Evolutionary conservation across 2,329 filamentous ascomycete genomes (phyloP).

Genomic region (Dactylonectria macrodidyma): DNA sequence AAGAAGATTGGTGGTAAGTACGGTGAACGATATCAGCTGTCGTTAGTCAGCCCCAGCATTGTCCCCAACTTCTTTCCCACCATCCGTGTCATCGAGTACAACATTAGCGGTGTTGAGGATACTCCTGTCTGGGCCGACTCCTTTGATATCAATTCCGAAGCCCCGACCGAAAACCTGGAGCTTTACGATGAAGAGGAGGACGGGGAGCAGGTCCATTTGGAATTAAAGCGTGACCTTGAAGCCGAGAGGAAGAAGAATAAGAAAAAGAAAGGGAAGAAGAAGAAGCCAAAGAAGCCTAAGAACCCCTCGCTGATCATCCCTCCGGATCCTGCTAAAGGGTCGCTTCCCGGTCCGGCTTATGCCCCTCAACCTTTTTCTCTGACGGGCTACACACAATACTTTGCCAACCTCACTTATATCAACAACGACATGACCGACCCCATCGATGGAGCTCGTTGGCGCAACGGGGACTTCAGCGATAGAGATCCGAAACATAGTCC

Average conservation of each 20-base stretch:
- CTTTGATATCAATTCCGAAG: conserved; percentile 33
- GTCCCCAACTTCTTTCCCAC: conserved; percentile 95
- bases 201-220: conserved; percentile 40
- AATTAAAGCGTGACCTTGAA: conserved; percentile 46
- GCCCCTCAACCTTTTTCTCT: conserved; percentile 86
- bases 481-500: conserved; percentile 66
- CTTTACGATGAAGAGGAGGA: conserved; percentile 51
- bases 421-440: conserved; percentile 77
- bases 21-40: conserved; percentile 87
- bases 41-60: conserved; percentile 86
- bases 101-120: conserved; percentile 82
- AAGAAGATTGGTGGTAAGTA: conserved; percentile 81
- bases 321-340: conserved; percentile 77
- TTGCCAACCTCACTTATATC: conserved; percentile 91
- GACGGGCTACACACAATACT: conserved; percentile 90
- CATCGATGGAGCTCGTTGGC: conserved; percentile 65
- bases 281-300: conserved; percentile 67
- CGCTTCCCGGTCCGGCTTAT: conserved; percentile 90
- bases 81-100: conserved; percentile 93
- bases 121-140: conserved; percentile 62
- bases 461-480: conserved; percentile 73
- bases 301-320: conserved; percentile 77
- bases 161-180: conserved; percentile 22
- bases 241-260: conserved; percentile 51
- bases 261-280: conserved; percentile 61